Percentiles rank a stretch among this genome's conserved stretches.
Evolutionary conservation across 306 rosid genomes (phyloP).

Genomic region (Malus asiatica): DNA sequence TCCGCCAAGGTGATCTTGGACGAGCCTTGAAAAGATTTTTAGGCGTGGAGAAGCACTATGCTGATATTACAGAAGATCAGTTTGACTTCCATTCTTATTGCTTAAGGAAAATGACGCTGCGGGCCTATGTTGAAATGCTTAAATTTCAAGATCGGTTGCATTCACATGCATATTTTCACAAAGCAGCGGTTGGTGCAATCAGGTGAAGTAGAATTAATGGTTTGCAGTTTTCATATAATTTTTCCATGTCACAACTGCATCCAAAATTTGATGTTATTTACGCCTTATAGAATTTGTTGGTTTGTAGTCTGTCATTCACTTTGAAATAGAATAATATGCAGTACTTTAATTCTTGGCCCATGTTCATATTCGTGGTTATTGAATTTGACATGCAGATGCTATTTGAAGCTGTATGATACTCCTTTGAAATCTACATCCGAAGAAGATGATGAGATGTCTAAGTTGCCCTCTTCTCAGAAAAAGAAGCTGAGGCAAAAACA

Average conservation of each 20-base stretch:
- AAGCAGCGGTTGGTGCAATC: conserved; percentile 97
- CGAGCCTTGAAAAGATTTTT: conserved; percentile 77
- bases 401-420: conserved; percentile 77
- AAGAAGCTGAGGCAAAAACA: conserved; percentile 94
- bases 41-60: conserved; percentile 96
- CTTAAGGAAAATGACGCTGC: conserved; percentile 94
- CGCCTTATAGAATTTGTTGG: not conserved
- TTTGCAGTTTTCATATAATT: not conserved
- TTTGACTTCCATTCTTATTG: conserved; percentile 99
- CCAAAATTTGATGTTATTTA: not conserved
- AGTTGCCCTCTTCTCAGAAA: conserved; percentile 87
- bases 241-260: not conserved
- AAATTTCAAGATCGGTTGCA: conserved; percentile 95
- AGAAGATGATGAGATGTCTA: conserved; percentile 76
- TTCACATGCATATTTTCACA: conserved; percentile 83
- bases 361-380: not conserved
- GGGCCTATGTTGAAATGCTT: conserved; percentile 96
- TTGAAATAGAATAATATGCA: not conserved
- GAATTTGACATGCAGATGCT: conserved; percentile 57
- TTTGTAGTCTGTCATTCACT: not conserved
- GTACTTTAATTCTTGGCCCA: not conserved
- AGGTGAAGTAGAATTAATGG: conserved; percentile 33
- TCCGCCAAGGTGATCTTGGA: conserved; percentile 93
- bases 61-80: conserved; percentile 95
- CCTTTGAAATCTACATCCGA: conserved; percentile 71